These are phyloP conservation scores for Davidsoniella eucalypti DNA, from an alignment of 2,329 filamentous ascomycete species.

Conservation along the genomic window DNA sequence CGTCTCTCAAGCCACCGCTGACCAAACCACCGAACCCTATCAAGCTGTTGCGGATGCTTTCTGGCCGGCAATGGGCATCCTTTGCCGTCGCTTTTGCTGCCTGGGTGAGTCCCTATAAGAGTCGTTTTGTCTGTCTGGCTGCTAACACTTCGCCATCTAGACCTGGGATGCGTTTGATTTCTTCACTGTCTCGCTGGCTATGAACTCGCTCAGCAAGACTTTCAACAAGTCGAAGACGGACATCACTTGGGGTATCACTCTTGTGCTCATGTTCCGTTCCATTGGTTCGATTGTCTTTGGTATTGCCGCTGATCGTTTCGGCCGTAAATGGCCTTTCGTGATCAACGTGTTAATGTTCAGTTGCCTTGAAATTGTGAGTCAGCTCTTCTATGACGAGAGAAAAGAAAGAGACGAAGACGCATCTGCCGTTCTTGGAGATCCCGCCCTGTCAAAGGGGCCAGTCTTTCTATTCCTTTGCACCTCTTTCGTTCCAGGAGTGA, in stretches of 20 bases:
- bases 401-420: background rate
- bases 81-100: conserved; percentile 37
- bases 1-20: conserved; percentile 41
- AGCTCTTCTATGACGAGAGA: background rate
- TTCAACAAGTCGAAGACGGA: conserved; percentile 40
- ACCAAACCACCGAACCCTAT: conserved; percentile 36
- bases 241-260: conserved; percentile 57
- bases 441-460: background rate
- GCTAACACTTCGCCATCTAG: conserved; percentile 37
- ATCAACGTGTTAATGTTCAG: conserved; percentile 60
- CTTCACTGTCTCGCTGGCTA: conserved; percentile 63
- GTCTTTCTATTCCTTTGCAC: background rate
- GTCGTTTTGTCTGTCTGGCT: background rate
- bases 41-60: conserved; percentile 31
- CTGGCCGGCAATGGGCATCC: conserved; percentile 35
- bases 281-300: conserved; percentile 63
- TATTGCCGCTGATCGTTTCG: conserved; percentile 60
- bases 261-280: conserved; percentile 58
- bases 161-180: conserved; percentile 74
- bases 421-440: background rate
- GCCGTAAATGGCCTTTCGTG: conserved; percentile 72
- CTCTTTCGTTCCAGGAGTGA: no score
- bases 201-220: conserved; percentile 45
- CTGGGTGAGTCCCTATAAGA: conserved; percentile 29
- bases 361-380: conserved; percentile 40